Conservation (phyloP, 495 filamentous ascomycete genomes). For the Neurospora sp. region DNA sequence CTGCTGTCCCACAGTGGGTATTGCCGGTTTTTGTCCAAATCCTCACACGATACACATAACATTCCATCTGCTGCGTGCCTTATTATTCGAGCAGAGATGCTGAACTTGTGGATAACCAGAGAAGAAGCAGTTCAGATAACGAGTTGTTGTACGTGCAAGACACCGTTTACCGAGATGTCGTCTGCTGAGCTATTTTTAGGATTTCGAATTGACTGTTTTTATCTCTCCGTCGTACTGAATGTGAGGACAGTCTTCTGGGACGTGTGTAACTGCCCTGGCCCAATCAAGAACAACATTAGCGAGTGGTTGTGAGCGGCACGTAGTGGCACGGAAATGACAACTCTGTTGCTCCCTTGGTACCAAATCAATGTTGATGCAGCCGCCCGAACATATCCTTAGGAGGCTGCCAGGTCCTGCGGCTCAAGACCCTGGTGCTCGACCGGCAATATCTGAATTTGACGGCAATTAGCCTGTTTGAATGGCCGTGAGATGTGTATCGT, state of each 20-base stretch:
- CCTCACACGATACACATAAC: not conserved
- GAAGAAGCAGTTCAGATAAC: not conserved
- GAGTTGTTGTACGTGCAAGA: not conserved
- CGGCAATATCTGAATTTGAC: constrained; percentile 12
- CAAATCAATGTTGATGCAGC: constrained; percentile 4
- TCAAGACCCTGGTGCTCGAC: not conserved
- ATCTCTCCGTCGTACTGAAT: not conserved
- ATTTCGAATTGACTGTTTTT: not conserved
- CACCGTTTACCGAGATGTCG: not conserved
- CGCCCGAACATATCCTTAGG: not conserved
- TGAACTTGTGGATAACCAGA: not conserved
- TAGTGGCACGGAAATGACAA: constrained; percentile 14
- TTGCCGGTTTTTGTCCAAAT: not conserved
- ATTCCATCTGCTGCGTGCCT: not conserved
- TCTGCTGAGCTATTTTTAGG: not conserved
- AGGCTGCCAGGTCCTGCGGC: constrained; percentile 2
- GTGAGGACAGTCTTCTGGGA: not conserved
- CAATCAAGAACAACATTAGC: constrained; percentile 5
- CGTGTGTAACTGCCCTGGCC: not conserved
- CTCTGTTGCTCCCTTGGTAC: constrained; percentile 4
- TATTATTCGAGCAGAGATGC: not conserved
- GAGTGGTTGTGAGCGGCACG: constrained; percentile 14
- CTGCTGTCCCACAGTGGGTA: not conserved
- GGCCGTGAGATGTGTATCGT: not conserved
- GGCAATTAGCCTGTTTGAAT: constrained; percentile 22